phyloP scores from a whole-genome alignment of 352 stramenopile genomes.

The Aphanomyces cochlioides region DNA sequence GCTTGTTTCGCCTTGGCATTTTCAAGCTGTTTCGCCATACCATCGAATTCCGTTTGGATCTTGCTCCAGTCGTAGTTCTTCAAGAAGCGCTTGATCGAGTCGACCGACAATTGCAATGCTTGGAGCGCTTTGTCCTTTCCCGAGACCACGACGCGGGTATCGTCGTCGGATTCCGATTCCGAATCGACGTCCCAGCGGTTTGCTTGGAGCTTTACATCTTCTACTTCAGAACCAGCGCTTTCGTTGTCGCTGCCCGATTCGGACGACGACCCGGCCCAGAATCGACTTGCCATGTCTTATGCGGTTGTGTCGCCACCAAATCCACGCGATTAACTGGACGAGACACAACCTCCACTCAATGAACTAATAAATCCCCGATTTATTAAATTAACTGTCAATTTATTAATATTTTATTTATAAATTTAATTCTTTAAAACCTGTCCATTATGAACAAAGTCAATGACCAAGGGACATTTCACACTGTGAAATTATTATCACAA shows the following conservation, averaged over 20 bases:
- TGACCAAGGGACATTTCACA: neutral
- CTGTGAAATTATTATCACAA: no score
- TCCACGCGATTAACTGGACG: slow-evolving; percentile 21
- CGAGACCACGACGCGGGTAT: slow-evolving; percentile 94
- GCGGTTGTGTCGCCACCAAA: neutral
- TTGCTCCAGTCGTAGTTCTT: slow-evolving; percentile 95
- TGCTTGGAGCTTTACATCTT: slow-evolving; percentile 63
- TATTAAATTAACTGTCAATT: neutral
- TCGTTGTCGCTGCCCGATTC: slow-evolving; percentile 73
- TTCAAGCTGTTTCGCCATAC: slow-evolving; percentile 89
- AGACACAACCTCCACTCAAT: slow-evolving; percentile 16
- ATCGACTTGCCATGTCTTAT: slow-evolving; percentile 67
- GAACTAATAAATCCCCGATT: neutral
- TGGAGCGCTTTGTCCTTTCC: slow-evolving; percentile 90
- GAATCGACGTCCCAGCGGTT: slow-evolving; percentile 75
- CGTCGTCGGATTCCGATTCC: slow-evolving; percentile 80
- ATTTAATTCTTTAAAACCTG: slow-evolving; percentile 3
- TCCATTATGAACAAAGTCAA: neutral
- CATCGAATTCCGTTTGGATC: slow-evolving; percentile 95
- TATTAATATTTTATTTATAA: neutral
- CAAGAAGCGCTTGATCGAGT: slow-evolving; percentile 85
- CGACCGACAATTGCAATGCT: slow-evolving; percentile 63
- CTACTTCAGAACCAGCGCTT: slow-evolving; percentile 70
- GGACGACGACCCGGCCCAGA: slow-evolving; percentile 78
- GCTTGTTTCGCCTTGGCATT: slow-evolving; percentile 84